Conservation (phyloP, 495 filamentous ascomycete genomes). For the Penicillium argentinense region DNA sequence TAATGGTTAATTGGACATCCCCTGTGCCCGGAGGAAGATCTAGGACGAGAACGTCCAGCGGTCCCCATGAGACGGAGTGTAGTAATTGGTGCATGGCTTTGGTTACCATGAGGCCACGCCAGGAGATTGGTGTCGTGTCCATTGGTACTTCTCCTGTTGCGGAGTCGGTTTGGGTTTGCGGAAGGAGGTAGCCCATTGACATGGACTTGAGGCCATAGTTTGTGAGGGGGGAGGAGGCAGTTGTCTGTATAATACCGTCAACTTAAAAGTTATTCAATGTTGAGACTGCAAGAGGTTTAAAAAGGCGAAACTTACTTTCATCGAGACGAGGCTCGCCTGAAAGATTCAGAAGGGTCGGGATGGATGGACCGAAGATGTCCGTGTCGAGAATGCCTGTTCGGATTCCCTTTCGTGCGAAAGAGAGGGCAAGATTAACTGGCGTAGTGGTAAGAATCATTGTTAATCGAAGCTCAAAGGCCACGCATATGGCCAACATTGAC, state of each 20-base stretch:
- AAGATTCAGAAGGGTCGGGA: conserved; percentile 86
- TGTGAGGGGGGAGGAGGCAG: conserved; percentile 80
- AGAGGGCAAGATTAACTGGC: conserved; percentile 80
- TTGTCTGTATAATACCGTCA: too few species aligned
- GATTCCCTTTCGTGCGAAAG: conserved; percentile 76
- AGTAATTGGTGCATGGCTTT: conserved; percentile 96
- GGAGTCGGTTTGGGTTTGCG: conserved; percentile 29
- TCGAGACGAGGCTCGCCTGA: conserved; percentile 69
- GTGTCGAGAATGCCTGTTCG: conserved; percentile 87
- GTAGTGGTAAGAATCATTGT: not conserved
- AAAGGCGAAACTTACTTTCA: conserved; percentile 53
- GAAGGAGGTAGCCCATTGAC: conserved; percentile 94
- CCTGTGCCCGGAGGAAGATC: conserved; percentile 95
- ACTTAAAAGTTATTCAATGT: too few species aligned
- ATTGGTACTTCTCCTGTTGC: conserved; percentile 38
- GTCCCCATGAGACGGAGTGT: conserved; percentile 89
- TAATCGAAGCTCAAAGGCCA: not conserved
- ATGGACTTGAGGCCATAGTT: conserved; percentile 97
- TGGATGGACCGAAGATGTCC: conserved; percentile 94
- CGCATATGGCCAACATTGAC: too few species aligned
- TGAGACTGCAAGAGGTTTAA: too few species aligned
- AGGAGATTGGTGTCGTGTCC: conserved; percentile 80
- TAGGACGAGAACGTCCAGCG: conserved; percentile 79
- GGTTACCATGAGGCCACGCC: conserved; percentile 96
- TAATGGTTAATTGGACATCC: conserved; percentile 89